Conservation (phyloP, 805 yeast species). For the Sungouiella thailandica region DNA sequence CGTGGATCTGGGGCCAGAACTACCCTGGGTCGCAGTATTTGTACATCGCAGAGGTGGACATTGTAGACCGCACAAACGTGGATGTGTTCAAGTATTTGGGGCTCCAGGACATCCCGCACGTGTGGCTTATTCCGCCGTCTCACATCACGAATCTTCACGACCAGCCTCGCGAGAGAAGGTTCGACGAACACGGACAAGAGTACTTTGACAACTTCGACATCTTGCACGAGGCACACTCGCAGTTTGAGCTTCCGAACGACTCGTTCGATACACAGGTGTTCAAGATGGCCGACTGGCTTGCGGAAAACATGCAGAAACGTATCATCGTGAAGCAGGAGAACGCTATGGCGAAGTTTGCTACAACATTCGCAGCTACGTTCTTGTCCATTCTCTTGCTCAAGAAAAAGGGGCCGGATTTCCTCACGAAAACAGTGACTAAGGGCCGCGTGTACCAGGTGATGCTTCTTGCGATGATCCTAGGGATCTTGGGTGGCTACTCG, state of each 20-base stretch:
- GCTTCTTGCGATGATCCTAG: constrained; percentile 36
- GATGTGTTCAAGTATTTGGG: constrained; percentile 36
- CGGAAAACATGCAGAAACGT: constrained; percentile 39
- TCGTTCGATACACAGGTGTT: constrained; percentile 32
- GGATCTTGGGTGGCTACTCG: constrained; percentile 58
- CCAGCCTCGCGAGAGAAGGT: constrained; percentile 8
- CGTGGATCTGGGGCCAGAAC: constrained; percentile 40
- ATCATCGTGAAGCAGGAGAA: constrained; percentile 40
- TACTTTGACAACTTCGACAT: constrained; percentile 14
- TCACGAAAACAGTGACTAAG: constrained; percentile 17
- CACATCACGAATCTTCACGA: constrained; percentile 11
- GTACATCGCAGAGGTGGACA: constrained; percentile 49
- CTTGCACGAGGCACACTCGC: constrained; percentile 25
- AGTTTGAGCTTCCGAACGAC: constrained; percentile 35
- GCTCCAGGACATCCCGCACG: constrained; percentile 53
- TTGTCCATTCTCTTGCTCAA: constrained; percentile 42
- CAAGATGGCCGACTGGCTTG: constrained; percentile 51
- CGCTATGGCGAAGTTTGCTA: constrained; percentile 37
- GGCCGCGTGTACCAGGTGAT: constrained; percentile 17
- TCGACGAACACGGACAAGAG: constrained; percentile 19
- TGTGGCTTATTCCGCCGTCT: constrained; percentile 62
- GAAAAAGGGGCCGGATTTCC: constrained; percentile 36
- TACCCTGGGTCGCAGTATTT: constrained; percentile 37
- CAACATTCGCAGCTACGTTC: constrained; percentile 45
- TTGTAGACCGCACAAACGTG: constrained; percentile 35